These are phyloP conservation scores for Staphylotrichum tortipilum DNA, from an alignment of 495 filamentous ascomycete genomes.

Conservation along the genomic window DNA sequence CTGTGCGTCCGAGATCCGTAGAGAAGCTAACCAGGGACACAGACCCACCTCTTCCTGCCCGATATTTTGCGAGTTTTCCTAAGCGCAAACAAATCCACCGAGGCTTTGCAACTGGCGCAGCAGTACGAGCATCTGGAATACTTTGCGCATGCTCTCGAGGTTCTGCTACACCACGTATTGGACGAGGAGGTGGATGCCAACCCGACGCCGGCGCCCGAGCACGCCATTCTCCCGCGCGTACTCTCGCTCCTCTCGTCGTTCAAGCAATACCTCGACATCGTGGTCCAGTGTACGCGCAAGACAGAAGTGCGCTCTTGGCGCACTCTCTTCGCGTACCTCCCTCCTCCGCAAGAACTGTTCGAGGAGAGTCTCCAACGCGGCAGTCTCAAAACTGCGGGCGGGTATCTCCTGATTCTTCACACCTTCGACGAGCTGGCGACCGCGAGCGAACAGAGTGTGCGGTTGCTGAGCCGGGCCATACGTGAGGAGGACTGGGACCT, in stretches of 20 bases:
- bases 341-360: slow-evolving; percentile 81
- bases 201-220: slow-evolving; percentile 53
- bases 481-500: slow-evolving; percentile 89
- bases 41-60: slow-evolving; percentile 87
- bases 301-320: slow-evolving; percentile 94
- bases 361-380: slow-evolving; percentile 79
- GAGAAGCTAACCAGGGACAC: slow-evolving; percentile 5
- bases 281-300: slow-evolving; percentile 96
- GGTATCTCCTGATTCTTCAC: slow-evolving; percentile 92
- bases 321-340: slow-evolving; percentile 82
- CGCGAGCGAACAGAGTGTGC: slow-evolving; percentile 70
- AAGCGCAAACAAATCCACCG: slow-evolving; percentile 57
- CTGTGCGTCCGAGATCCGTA: too few relatives aligned
- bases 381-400: slow-evolving; percentile 89
- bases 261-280: slow-evolving; percentile 81
- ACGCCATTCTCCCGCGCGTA: slow-evolving; percentile 75
- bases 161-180: slow-evolving; percentile 85
- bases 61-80: slow-evolving; percentile 74
- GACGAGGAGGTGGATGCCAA: slow-evolving; percentile 80
- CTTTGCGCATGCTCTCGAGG: slow-evolving; percentile 85
- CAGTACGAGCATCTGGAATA: slow-evolving; percentile 79
- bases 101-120: slow-evolving; percentile 68
- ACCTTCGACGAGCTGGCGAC: slow-evolving; percentile 80
- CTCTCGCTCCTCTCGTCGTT: slow-evolving; percentile 86
- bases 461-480: slow-evolving; percentile 73